These are phyloP conservation scores for Solanum hybrid DNA, from an alignment of 305 asterid genomes.

Conservation along the genomic window DNA sequence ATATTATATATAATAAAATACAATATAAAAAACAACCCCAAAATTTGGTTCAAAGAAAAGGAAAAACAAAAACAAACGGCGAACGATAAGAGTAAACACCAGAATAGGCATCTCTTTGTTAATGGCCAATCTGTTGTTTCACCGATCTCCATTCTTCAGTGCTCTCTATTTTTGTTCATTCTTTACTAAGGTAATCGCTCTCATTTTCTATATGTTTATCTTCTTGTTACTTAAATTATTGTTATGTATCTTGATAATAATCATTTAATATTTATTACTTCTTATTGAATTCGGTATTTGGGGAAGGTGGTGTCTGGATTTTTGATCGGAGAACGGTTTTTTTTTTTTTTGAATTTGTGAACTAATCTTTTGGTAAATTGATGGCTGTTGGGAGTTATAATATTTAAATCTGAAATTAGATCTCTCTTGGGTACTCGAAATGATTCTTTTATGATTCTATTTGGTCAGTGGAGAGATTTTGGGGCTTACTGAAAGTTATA, in stretches of 20 bases:
- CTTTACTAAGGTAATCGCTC: background rate
- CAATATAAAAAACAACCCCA: background rate
- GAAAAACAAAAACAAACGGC: background rate
- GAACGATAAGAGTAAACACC: background rate
- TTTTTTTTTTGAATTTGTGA: background rate
- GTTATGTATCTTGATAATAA: background rate
- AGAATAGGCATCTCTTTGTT: background rate
- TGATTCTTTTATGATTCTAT: background rate
- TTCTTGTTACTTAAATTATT: background rate
- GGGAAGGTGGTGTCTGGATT: background rate
- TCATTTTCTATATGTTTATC: background rate
- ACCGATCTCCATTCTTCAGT: background rate
- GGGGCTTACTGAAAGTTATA: background rate
- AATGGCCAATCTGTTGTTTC: constrained; percentile 2
- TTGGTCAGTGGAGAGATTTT: background rate
- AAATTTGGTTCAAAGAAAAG: background rate
- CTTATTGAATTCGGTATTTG: background rate
- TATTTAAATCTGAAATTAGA: background rate
- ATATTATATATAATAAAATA: too few species aligned
- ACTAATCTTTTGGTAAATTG: background rate
- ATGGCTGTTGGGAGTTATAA: background rate
- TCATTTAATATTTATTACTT: background rate
- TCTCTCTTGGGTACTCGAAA: background rate
- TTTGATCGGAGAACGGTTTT: background rate
- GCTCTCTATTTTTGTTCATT: background rate